These are phyloP conservation scores for Endothia cerciana DNA, from an alignment of 2,329 filamentous ascomycete species.

Conservation along the genomic window DNA sequence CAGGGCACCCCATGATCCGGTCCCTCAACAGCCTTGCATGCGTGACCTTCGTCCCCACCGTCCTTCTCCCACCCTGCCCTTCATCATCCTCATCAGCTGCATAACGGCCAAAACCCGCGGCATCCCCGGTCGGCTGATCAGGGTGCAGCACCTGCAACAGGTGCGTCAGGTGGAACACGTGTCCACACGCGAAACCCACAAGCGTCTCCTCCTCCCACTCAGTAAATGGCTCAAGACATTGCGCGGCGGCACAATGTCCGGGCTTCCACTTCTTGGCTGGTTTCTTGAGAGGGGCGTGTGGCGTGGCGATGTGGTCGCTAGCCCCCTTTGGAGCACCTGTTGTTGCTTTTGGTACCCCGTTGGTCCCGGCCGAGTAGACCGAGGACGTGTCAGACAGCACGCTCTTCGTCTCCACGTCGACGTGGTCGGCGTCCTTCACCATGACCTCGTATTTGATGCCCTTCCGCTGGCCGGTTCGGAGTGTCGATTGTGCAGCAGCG, in stretches of 20 bases:
- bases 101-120: conserved; percentile 41
- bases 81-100: conserved; percentile 45
- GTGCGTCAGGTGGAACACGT: conserved; percentile 79
- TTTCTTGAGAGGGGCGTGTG: conserved; percentile 35
- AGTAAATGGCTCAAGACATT: conserved; percentile 59
- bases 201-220: conserved; percentile 72
- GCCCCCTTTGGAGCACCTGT: conserved; percentile 27
- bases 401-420: conserved; percentile 49
- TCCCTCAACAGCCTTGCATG: conserved; percentile 79
- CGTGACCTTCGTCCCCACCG: conserved; percentile 84
- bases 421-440: conserved; percentile 46
- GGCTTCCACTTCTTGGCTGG: conserved; percentile 44
- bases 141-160: conserved; percentile 60
- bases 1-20: conserved; percentile 67
- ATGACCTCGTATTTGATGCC: conserved; percentile 88
- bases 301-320: conserved; percentile 11
- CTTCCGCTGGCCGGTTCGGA: conserved; percentile 78
- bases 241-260: conserved; percentile 59
- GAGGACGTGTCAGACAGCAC: conserved; percentile 36
- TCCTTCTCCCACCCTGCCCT: conserved; percentile 53
- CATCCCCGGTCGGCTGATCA: conserved; percentile 48
- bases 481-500: conserved; percentile 75
- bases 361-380: conserved; percentile 21
- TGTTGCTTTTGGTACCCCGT: conserved; percentile 25
- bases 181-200: conserved; percentile 80